Evolutionary conservation across 805 yeast species (phyloP), one percentile per base, ranked within the genome.

Genomic region (Zygoascus biomembranicola): DNA sequence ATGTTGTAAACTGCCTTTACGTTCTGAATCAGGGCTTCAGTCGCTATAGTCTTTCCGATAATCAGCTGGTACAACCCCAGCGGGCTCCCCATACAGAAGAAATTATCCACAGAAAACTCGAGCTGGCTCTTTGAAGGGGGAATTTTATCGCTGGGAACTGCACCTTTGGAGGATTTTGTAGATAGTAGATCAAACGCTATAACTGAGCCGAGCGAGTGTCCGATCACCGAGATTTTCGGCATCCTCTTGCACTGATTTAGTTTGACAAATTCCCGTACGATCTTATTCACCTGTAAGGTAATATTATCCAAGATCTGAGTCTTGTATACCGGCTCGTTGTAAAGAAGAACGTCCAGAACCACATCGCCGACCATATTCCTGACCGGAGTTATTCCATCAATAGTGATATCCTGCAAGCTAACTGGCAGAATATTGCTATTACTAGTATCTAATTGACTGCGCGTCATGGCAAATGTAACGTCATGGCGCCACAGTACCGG

Each of bases 401-500:
- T 79, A 42, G 86, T 87, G 43, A 90, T 76, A 56, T 87, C 87
- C 4, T 78, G 67, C 43, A 90, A 67, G 0, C 85, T 75, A 3
- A 41, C 43, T 3, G 49, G 49, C 20, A 46, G 20, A 28, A 57
- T 53, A 11, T 46, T 42, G 2, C 23, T 16, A 13, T 54, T 19
- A 42, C 47, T 47, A 58, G 31, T 13, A 55, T 58, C 43, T 42
- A 56, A 46, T n/a, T 45, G 57, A 41, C 42, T 51, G 35, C 50
- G 37, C 43, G 51, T 50, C 56, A 54, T 46, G 8, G 63, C 68
- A 47, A 68, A 64, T 9, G 55, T 55, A 39, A 69, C 64, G 54
- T 78, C 77, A 62, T 88, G 87, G 58, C 99, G 76, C 99, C 99
- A 92, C 5, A 92, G 76, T 9, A 92, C 85, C 0, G 99, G 99